phyloP scores from a whole-genome alignment of 2,329 filamentous ascomycete genomes.

The Xylaria multiplex region DNA sequence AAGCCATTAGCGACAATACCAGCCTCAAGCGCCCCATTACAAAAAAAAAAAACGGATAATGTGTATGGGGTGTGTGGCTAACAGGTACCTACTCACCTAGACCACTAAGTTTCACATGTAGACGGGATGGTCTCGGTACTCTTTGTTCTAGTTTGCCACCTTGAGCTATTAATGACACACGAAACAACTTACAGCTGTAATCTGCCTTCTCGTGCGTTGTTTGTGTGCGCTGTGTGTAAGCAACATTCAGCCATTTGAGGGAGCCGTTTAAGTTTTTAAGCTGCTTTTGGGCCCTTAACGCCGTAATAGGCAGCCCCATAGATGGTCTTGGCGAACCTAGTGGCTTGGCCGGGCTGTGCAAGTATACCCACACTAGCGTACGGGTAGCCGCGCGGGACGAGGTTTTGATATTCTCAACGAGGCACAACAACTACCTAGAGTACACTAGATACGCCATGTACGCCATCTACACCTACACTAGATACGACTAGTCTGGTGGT shows the following conservation, averaged over 20 bases:
- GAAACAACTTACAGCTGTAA: constrained; percentile 1
- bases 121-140: too few relatives aligned
- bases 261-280: constrained; percentile 23
- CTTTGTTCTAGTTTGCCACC: constrained; percentile 12
- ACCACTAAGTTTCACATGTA: background rate
- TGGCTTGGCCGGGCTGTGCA: constrained; percentile 31
- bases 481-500: too few relatives aligned
- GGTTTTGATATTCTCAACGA: background rate
- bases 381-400: constrained; percentile 21
- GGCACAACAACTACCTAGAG: too few relatives aligned
- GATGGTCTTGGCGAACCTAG: constrained; percentile 33
- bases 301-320: constrained; percentile 25
- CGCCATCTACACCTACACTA: too few relatives aligned
- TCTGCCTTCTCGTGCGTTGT: too few relatives aligned
- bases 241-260: constrained; percentile 23
- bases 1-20: background rate
- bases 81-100: background rate
- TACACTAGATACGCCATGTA: too few relatives aligned
- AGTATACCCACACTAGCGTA: constrained; percentile 3
- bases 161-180: constrained; percentile 1
- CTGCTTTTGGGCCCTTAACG: constrained; percentile 21
- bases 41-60: background rate
- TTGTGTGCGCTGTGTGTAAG: constrained; percentile 14
- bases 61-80: constrained; percentile 3
- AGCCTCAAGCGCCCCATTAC: constrained; percentile 6